Evolutionary conservation across 2,329 filamentous ascomycete genomes (phyloP).

Genomic region (Ophiostoma montium): DNA sequence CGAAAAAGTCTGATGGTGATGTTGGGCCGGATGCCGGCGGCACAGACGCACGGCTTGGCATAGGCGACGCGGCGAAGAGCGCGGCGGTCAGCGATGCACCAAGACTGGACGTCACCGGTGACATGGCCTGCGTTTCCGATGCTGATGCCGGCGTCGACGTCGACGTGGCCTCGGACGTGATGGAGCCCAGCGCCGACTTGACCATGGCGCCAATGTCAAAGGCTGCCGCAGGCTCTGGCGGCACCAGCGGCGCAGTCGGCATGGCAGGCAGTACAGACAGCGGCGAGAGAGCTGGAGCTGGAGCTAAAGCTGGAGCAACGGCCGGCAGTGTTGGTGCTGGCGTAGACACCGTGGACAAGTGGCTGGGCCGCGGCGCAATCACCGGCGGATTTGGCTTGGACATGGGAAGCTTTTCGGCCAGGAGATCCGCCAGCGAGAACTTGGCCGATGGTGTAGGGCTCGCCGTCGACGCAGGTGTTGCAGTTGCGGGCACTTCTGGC

Average conservation of each 20-base stretch:
- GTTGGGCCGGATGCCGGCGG: background rate
- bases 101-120: background rate
- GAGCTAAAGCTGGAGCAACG: background rate
- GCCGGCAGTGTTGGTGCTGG: background rate
- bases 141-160: background rate
- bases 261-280: background rate
- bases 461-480: background rate
- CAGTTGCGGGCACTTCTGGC: background rate
- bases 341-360: background rate
- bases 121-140: background rate
- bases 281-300: too few relatives aligned
- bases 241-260: too few relatives aligned
- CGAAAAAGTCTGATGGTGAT: background rate
- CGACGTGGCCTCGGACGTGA: background rate
- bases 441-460: background rate
- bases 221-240: background rate
- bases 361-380: background rate
- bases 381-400: background rate
- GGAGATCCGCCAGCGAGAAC: background rate
- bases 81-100: conserved; percentile 1
- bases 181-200: conserved; percentile 18
- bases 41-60: background rate
- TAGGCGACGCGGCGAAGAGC: background rate
- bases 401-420: background rate
- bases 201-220: conserved; percentile 20